Evolutionary conservation across 2,329 filamentous ascomycete genomes (phyloP).

Genomic region (Thyridium curvatum): DNA sequence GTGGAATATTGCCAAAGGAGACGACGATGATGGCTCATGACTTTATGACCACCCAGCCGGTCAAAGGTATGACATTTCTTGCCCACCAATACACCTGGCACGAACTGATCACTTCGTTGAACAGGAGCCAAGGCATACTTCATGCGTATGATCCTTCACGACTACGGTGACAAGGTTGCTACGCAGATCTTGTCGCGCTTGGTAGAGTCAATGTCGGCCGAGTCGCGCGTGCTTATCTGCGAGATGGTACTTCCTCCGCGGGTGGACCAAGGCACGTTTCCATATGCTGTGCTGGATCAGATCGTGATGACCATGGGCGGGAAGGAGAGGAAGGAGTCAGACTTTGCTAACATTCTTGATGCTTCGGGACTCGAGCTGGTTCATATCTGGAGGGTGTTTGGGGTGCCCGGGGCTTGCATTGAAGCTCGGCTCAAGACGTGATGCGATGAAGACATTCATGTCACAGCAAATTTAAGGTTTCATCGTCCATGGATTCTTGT

Average conservation of each 20-base stretch:
- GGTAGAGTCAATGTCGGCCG: slow-evolving; percentile 17
- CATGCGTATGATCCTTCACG: slow-evolving; percentile 26
- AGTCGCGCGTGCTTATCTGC: slow-evolving; percentile 22
- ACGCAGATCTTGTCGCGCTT: slow-evolving; percentile 19
- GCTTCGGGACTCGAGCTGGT: slow-evolving; percentile 22
- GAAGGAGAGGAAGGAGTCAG: slow-evolving; percentile 22
- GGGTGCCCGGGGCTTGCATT: slow-evolving; percentile 10
- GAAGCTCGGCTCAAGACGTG: slow-evolving; percentile 11
- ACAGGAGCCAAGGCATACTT: slow-evolving; percentile 27
- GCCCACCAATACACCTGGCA: too few relatives aligned
- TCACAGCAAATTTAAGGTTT: too few relatives aligned
- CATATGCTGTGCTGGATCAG: slow-evolving; percentile 21
- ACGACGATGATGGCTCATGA: slow-evolving; percentile 18
- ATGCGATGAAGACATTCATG: not conserved
- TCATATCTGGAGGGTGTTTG: slow-evolving; percentile 8
- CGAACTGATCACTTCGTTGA: too few relatives aligned
- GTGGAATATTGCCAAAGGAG: slow-evolving; percentile 10
- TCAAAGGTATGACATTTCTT: slow-evolving; percentile 16
- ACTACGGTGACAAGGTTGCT: slow-evolving; percentile 19
- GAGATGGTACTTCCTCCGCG: slow-evolving; percentile 22
- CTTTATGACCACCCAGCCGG: slow-evolving; percentile 19
- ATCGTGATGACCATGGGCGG: slow-evolving; percentile 25
- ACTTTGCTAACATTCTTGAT: slow-evolving; percentile 19
- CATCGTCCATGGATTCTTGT: too few relatives aligned
- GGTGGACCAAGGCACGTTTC: slow-evolving; percentile 20